These are phyloP conservation scores for Coemansia sp. DNA, from an alignment of 192 early-diverging fungal species.

Conservation along the genomic window DNA sequence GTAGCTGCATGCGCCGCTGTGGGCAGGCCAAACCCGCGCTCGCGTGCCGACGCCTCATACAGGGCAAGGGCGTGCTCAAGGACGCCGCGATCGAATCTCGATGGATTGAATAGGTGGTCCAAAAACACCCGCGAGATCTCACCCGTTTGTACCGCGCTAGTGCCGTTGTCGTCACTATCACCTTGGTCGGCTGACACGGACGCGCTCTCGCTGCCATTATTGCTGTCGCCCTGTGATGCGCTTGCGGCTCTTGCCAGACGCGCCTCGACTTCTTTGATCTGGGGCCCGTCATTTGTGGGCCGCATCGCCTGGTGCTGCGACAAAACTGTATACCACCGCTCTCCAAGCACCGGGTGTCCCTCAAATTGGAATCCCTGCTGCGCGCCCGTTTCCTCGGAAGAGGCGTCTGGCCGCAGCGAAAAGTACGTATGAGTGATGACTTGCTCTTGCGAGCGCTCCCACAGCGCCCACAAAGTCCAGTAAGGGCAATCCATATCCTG, in stretches of 20 bases:
- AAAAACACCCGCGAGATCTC: slow-evolving; percentile 45
- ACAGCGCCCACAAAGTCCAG: slow-evolving; percentile 56
- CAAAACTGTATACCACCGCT: slow-evolving; percentile 52
- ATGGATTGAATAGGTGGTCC: slow-evolving; percentile 48
- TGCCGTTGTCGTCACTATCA: neutral
- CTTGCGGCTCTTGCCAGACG: slow-evolving; percentile 10
- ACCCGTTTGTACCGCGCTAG: slow-evolving; percentile 20
- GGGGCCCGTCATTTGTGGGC: slow-evolving; percentile 32
- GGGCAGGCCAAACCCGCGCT: slow-evolving; percentile 37
- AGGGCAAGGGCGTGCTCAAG: slow-evolving; percentile 39
- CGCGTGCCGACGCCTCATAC: slow-evolving; percentile 37
- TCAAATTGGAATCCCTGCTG: slow-evolving; percentile 23
- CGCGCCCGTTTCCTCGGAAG: neutral
- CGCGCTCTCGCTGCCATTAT: neutral
- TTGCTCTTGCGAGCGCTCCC: slow-evolving; percentile 45
- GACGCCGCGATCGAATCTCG: slow-evolving; percentile 43
- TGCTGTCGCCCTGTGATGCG: neutral
- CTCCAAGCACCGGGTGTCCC: slow-evolving; percentile 38
- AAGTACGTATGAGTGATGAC: slow-evolving; percentile 49
- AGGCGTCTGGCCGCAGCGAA: slow-evolving; percentile 21
- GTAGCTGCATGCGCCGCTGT: slow-evolving; percentile 19
- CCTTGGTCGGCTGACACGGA: neutral
- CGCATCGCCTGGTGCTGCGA: slow-evolving; percentile 25
- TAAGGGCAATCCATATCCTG: slow-evolving; percentile 26
- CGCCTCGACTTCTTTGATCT: slow-evolving; percentile 46